Base-by-base conservation (phyloP, 768 basidiomycete species). In the Asterophora lycoperdoides region DNA sequence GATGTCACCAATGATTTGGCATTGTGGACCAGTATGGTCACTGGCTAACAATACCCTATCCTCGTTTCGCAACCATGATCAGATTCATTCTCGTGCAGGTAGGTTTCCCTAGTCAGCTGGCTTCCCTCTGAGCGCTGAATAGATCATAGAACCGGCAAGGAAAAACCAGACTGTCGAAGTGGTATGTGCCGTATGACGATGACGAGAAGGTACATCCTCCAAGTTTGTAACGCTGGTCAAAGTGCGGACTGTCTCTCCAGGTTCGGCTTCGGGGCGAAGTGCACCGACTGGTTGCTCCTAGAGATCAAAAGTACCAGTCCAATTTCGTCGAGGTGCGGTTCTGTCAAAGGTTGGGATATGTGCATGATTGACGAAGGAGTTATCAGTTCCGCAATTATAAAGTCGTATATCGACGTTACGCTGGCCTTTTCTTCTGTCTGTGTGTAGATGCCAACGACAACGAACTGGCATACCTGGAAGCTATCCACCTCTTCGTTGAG, bases 391-490 rank as follows among this genome's bases (percentile, higher is more conserved):
- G 91, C 56, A 97, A 93, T 64, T 90, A 96, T 76, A 98, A 99
- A 72, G 80, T 99, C 60, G 89, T 98, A 20, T 99, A 99, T 68
- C 79, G 96, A 51, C 83, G 96, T 45, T 98, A 97, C 60, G 94
- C 95, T 41, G 95, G 95, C 6, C 80, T 99, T 18, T 99, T 96
- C 78, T 99, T 99, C 69, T 96, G 93, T 60, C 77, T 95, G 23
- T 98, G 96, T 56, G 93, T 98, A 9, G 96, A 98, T 58, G 91
- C 93, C 18, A 96, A 98, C 60, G 96, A 99, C 70, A 98, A 98
- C 57, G 96, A 99, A 62, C 77, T 98, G 52, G 93, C 94, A 1
- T 97, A 96, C 67, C 76, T 98, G 29, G 96, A 99, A 64, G 93
- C 93, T 4, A 98, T 98, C 47, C 95, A 99, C 64, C 81, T 99